Evolutionary conservation across 176 grass and related monocot species (phyloP).

Genomic region (Zoysia japonica): DNA sequence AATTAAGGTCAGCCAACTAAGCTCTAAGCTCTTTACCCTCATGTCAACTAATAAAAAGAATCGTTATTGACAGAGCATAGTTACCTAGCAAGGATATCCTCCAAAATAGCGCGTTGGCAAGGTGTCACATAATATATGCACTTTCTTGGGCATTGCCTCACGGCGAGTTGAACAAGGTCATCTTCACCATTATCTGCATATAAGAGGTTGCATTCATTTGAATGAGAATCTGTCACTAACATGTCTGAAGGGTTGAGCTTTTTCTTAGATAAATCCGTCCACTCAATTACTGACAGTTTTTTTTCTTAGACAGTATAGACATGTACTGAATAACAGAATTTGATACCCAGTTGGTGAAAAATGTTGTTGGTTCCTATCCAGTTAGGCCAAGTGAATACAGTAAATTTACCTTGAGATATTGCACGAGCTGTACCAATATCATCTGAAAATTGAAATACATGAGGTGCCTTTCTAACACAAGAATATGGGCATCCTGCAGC

Average conservation of each 20-base stretch:
- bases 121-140: conserved; percentile 96
- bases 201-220: conserved; percentile 21
- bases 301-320: too few relatives aligned
- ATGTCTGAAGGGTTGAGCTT: neutral
- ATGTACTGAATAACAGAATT: conserved; percentile 6
- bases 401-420: conserved; percentile 69
- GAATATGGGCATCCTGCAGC: conserved; percentile 90
- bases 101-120: conserved; percentile 70
- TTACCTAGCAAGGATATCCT: conserved; percentile 86
- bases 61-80: conserved; percentile 7
- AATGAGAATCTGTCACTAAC: conserved; percentile 1
- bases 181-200: conserved; percentile 66
- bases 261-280: neutral
- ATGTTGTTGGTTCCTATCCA: neutral
- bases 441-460: conserved; percentile 67
- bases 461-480: conserved; percentile 88
- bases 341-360: neutral
- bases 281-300: too few relatives aligned
- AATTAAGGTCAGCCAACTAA: neutral
- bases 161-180: conserved; percentile 63
- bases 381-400: conserved; percentile 2
- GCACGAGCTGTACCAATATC: conserved; percentile 68
- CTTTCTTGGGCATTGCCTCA: conserved; percentile 80
- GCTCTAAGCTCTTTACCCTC: conserved; percentile 16
- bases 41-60: neutral